Conservation (phyloP, 2,329 filamentous ascomycete genomes). For the Talaromyces sp. region DNA sequence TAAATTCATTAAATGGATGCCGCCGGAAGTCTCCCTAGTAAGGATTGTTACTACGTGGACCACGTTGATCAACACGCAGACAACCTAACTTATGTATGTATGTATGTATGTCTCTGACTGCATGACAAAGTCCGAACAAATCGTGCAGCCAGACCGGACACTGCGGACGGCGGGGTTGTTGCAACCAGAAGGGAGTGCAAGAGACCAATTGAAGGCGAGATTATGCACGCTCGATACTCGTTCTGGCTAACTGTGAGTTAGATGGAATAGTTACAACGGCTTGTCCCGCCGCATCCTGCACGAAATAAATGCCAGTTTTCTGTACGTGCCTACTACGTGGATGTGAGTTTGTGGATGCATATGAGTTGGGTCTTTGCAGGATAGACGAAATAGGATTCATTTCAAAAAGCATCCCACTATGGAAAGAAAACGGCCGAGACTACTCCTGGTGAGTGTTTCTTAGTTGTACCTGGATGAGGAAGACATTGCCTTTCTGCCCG, state of each 20-base stretch:
- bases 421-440: too few species aligned
- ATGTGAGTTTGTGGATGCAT: background rate
- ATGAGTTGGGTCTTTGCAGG: background rate
- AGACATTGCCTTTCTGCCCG: too few species aligned
- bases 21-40: background rate
- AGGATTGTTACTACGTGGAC: constrained; percentile 4
- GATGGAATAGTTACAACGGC: constrained; percentile 11
- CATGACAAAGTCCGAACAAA: constrained; percentile 5
- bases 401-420: too few species aligned
- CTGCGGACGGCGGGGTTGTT: constrained; percentile 1
- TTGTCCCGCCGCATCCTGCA: constrained; percentile 10
- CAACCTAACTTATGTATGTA: background rate
- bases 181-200: background rate
- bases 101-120: background rate
- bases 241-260: background rate
- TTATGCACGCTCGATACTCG: constrained; percentile 14
- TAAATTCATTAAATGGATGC: background rate
- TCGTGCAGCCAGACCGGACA: background rate
- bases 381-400: background rate
- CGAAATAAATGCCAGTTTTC: constrained; percentile 7
- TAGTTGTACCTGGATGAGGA: too few species aligned
- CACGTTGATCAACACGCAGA: constrained; percentile 13
- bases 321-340: background rate
- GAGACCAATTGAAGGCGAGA: constrained; percentile 13
- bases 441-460: too few species aligned